A percentile compares a stretch with the other conserved stretches of the same genome.
phyloP scores from a whole-genome alignment of 208 protist genomes.

The Phytomonas francai region DNA sequence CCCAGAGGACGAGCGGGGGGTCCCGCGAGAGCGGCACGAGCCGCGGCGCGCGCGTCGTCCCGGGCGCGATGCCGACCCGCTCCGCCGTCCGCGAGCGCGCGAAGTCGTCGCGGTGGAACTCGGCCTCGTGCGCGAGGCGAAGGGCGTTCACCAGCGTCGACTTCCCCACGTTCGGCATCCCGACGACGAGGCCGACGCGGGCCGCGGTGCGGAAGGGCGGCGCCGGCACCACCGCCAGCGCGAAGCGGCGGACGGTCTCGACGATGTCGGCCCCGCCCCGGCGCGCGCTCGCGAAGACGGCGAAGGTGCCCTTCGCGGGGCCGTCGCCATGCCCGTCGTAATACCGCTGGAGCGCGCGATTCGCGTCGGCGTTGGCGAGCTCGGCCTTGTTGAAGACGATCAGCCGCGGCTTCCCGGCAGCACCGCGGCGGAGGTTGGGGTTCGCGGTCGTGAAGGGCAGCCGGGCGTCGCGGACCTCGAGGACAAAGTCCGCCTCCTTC shows the following conservation, averaged over 20 bases:
- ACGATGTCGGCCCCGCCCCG: slow-evolving; percentile 73
- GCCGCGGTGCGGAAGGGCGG: slow-evolving; percentile 64
- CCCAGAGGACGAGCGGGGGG: slow-evolving; percentile 81
- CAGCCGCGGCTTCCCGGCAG: slow-evolving; percentile 49
- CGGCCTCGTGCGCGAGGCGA: slow-evolving; percentile 84
- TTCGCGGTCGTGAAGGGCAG: slow-evolving; percentile 87
- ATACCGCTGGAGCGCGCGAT: slow-evolving; percentile 66
- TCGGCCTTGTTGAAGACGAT: slow-evolving; percentile 92
- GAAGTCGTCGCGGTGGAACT: slow-evolving; percentile 86
- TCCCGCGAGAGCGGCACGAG: slow-evolving; percentile 76
- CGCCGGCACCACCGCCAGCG: slow-evolving; percentile 54
- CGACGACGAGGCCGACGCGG: slow-evolving; percentile 83
- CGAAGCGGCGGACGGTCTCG: slow-evolving; percentile 73
- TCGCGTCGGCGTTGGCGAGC: slow-evolving; percentile 81
- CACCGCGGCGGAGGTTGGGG: slow-evolving; percentile 58
- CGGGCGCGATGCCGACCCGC: slow-evolving; percentile 70
- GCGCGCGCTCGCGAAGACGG: slow-evolving; percentile 77
- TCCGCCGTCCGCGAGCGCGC: slow-evolving; percentile 65
- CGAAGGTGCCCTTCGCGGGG: slow-evolving; percentile 50
- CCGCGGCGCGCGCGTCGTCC: slow-evolving; percentile 69
- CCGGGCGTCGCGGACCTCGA: slow-evolving; percentile 91
- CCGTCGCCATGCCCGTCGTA: slow-evolving; percentile 44
- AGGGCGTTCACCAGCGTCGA: slow-evolving; percentile 92
- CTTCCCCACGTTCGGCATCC: slow-evolving; percentile 94
- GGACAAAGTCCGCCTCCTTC: slow-evolving; percentile 81